phyloP scores from a whole-genome alignment of 1,284 basidiomycete species.

The Ceratobasidium sp. region DNA sequence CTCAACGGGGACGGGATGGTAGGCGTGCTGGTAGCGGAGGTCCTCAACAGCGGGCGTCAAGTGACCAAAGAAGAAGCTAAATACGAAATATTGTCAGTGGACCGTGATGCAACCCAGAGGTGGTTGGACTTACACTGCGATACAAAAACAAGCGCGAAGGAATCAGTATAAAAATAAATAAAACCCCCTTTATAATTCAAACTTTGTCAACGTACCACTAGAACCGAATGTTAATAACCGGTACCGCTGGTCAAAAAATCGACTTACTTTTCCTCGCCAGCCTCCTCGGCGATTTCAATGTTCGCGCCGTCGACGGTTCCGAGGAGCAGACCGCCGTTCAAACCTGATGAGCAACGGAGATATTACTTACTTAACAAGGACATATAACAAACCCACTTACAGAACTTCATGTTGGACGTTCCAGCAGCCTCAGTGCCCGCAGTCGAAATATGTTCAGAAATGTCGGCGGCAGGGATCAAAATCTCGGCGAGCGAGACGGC shows the following conservation, averaged over 20 bases:
- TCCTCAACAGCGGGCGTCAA: conserved; percentile 82
- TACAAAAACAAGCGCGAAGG: neutral
- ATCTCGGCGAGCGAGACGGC: conserved; percentile 82
- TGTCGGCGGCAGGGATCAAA: conserved; percentile 88
- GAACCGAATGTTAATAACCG: conserved; percentile 49
- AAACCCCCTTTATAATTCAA: neutral
- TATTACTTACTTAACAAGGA: neutral
- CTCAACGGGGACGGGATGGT: conserved; percentile 79
- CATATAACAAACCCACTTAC: conserved; percentile 37
- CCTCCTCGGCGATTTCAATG: conserved; percentile 93
- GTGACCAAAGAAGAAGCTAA: conserved; percentile 80
- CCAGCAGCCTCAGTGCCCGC: conserved; percentile 80
- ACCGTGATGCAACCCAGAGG: neutral
- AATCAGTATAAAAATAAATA: conserved; percentile 48
- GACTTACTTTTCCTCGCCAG: conserved; percentile 64
- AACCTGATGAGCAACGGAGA: conserved; percentile 59
- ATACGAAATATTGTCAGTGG: conserved; percentile 34
- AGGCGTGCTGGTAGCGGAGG: conserved; percentile 80
- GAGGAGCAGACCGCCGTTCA: conserved; percentile 67
- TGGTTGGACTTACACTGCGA: conserved; percentile 2
- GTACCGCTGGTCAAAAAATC: conserved; percentile 13
- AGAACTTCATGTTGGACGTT: conserved; percentile 89
- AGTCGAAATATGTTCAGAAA: conserved; percentile 92
- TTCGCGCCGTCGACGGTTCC: conserved; percentile 79
- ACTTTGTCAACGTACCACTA: conserved; percentile 53